A percentile compares a stretch with the other conserved stretches of the same genome.
Conservation (phyloP, 345 rosid genomes). For the Euphorbia tirucalli region DNA sequence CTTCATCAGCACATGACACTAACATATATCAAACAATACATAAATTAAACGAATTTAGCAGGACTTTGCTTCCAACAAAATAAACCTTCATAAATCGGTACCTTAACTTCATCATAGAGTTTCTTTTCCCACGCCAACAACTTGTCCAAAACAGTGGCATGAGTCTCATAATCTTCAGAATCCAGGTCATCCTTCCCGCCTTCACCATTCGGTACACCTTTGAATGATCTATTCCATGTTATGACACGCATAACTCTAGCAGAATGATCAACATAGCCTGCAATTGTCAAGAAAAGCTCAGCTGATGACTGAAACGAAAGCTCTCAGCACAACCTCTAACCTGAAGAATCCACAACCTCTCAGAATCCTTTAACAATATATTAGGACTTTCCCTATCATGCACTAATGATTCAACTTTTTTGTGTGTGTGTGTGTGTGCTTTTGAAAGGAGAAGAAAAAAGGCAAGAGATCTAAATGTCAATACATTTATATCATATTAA, state of each 20-base stretch:
- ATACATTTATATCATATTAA: neutral
- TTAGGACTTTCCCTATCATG: neutral
- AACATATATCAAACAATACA: neutral
- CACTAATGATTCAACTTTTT: no score
- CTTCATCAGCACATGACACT: slow-evolving; percentile 11
- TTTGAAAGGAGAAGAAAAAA: slow-evolving; percentile 26
- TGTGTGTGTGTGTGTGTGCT: neutral
- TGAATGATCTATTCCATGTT: slow-evolving; percentile 85
- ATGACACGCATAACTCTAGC: slow-evolving; percentile 92
- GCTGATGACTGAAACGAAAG: neutral
- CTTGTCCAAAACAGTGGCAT: slow-evolving; percentile 90
- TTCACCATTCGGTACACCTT: slow-evolving; percentile 59
- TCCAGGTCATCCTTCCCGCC: slow-evolving; percentile 62
- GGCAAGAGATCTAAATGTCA: slow-evolving; percentile 22
- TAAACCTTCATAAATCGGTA: no score
- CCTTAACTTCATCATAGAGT: slow-evolving; percentile 97
- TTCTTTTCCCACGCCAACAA: slow-evolving; percentile 97
- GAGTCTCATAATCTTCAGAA: slow-evolving; percentile 76
- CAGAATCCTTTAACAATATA: neutral
- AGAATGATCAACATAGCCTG: slow-evolving; percentile 91
- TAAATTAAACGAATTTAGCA: neutral
- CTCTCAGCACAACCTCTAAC: slow-evolving; percentile 1
- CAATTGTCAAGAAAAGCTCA: slow-evolving; percentile 1
- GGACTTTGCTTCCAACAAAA: no score
- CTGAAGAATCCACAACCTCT: neutral